Evolutionary conservation across 257 asterid species (phyloP).

Genomic region (Jacaranda mimosifolia): DNA sequence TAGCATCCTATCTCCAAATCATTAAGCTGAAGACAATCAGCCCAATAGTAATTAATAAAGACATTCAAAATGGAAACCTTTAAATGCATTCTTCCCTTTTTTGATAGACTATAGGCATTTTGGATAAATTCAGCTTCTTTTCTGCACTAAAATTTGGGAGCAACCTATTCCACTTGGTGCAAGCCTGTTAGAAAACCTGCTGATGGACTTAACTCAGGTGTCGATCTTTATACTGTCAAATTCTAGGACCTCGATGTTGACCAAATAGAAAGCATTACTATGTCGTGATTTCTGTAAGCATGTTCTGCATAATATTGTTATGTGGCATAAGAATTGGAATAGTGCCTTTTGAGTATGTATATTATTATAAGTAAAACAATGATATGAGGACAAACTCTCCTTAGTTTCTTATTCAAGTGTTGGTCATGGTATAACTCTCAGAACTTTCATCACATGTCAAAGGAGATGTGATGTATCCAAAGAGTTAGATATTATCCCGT

Average conservation of each 20-base stretch:
- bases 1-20: neutral
- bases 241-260: no score
- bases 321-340: neutral
- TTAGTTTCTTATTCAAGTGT: neutral
- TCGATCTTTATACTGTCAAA: no score
- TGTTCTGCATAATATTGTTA: neutral
- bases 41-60: neutral
- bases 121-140: no score
- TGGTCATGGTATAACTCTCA: neutral
- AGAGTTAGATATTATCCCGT: no score
- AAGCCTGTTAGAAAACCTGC: no score
- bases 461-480: neutral
- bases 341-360: neutral
- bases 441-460: neutral
- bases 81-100: neutral
- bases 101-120: neutral
- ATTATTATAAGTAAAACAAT: neutral
- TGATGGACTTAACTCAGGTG: no score
- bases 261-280: no score
- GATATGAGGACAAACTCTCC: neutral
- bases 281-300: neutral
- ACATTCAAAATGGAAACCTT: slow-evolving; percentile 1
- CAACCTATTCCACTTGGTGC: no score
- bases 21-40: neutral
- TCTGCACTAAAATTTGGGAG: neutral